These are phyloP conservation scores for Microthyrium microscopicum DNA, from an alignment of 2,329 filamentous ascomycete genomes.

Conservation along the genomic window DNA sequence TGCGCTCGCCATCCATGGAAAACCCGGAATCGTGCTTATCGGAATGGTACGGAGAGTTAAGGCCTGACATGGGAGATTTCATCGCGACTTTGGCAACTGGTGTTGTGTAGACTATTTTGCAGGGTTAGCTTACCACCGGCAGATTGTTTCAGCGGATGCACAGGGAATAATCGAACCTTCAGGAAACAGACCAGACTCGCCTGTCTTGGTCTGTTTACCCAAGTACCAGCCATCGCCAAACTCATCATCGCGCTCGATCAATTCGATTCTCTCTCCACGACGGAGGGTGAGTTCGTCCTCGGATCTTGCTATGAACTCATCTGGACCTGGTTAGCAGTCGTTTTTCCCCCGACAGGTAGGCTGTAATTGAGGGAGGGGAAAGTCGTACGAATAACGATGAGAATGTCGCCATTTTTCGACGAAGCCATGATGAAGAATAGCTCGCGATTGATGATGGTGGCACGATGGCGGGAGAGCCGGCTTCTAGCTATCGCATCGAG, in stretches of 20 bases:
- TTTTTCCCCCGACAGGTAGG: not conserved
- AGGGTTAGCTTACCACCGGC: conserved; percentile 8
- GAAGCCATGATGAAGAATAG: no score
- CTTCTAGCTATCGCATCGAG: no score
- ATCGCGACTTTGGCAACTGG: conserved; percentile 38
- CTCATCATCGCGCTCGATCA: conserved; percentile 74
- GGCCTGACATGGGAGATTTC: no score
- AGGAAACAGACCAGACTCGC: conserved; percentile 63
- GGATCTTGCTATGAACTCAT: conserved; percentile 84
- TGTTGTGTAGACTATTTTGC: conserved; percentile 41
- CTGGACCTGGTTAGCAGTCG: conserved; percentile 27
- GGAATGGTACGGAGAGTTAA: conserved; percentile 4
- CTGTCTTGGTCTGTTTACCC: conserved; percentile 55
- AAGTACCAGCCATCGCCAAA: conserved; percentile 81
- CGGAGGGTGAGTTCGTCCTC: conserved; percentile 80
- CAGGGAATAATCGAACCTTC: conserved; percentile 43
- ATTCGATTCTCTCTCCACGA: conserved; percentile 69
- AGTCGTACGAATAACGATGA: conserved; percentile 60
- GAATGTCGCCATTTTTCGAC: conserved; percentile 50
- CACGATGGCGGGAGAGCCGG: no score
- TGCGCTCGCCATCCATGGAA: no score
- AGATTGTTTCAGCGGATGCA: conserved; percentile 8
- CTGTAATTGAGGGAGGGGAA: not conserved
- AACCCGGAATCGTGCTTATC: conserved; percentile 1
- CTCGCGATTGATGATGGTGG: no score